These are phyloP conservation scores for Huiozyma naganishii DNA, from an alignment of 805 yeast genomes.

Conservation along the genomic window DNA sequence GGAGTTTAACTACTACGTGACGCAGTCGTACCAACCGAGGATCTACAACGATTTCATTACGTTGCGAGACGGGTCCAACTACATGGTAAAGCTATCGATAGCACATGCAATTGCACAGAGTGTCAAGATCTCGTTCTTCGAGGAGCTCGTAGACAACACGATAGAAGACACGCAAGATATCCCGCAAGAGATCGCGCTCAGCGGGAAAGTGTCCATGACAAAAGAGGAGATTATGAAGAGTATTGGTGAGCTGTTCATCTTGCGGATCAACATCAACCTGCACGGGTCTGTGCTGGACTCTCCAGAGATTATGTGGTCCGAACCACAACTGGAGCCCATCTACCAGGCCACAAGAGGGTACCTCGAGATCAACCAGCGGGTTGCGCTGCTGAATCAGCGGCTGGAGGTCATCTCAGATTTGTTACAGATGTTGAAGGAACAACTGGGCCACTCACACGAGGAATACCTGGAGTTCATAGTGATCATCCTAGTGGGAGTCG, in stretches of 20 bases:
- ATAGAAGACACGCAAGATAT: constrained; percentile 96
- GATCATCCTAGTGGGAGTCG: constrained; percentile 82
- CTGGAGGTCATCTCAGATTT: constrained; percentile 89
- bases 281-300: constrained; percentile 89
- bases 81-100: constrained; percentile 84
- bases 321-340: constrained; percentile 94
- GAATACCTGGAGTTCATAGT: constrained; percentile 88
- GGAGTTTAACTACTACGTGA: constrained; percentile 89
- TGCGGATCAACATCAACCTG: constrained; percentile 69
- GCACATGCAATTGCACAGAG: constrained; percentile 95
- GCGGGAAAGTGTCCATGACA: constrained; percentile 91
- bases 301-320: constrained; percentile 98
- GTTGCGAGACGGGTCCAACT: constrained; percentile 75
- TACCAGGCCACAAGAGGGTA: constrained; percentile 96
- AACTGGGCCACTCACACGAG: constrained; percentile 87
- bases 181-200: constrained; percentile 88
- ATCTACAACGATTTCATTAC: constrained; percentile 93
- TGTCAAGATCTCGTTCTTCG: constrained; percentile 89
- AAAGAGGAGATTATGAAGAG: constrained; percentile 94
- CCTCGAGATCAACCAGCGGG: constrained; percentile 89
- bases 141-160: constrained; percentile 91
- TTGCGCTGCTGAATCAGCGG: constrained; percentile 78
- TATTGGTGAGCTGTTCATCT: constrained; percentile 88
- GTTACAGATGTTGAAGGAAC: constrained; percentile 93
- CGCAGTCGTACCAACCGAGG: constrained; percentile 89